A percentile compares a stretch with the other conserved stretches of the same genome.
These are phyloP conservation scores for Termitomyces sp. DNA, from an alignment of 768 basidiomycete species.

Conservation along the genomic window DNA sequence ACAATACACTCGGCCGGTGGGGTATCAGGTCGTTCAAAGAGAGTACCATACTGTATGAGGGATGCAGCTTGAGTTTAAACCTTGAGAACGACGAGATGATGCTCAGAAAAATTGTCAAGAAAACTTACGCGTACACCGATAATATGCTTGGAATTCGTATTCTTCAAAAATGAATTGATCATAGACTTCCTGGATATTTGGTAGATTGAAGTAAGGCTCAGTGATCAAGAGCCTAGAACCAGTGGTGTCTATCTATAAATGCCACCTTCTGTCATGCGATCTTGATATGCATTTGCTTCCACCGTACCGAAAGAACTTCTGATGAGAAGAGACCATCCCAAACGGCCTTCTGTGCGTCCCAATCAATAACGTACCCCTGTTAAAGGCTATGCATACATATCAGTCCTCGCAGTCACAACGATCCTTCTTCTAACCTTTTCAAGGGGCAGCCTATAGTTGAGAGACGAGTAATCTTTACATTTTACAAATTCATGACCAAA, in stretches of 20 bases:
- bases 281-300: background rate
- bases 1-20: constrained; percentile 73
- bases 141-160: constrained; percentile 86
- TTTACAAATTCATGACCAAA: constrained; percentile 78
- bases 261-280: constrained; percentile 4
- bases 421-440: constrained; percentile 60
- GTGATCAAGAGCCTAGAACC: constrained; percentile 79
- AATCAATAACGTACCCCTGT: constrained; percentile 90
- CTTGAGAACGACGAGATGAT: background rate
- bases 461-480: constrained; percentile 75
- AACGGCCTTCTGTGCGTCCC: constrained; percentile 92
- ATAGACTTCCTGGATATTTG: constrained; percentile 87
- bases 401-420: constrained; percentile 2
- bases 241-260: constrained; percentile 61
- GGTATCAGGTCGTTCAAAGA: constrained; percentile 49
- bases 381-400: constrained; percentile 17
- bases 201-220: constrained; percentile 92
- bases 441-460: constrained; percentile 81
- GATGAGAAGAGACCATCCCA: constrained; percentile 89
- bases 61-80: constrained; percentile 59
- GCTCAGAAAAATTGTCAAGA: background rate
- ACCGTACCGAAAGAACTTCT: constrained; percentile 56
- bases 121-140: constrained; percentile 73
- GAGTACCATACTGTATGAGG: constrained; percentile 64
- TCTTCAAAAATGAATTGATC: constrained; percentile 97